Evolutionary conservation across 257 asterid genomes (phyloP), one percentile per base, ranked within the genome.

Genomic region (Solanum arcanum): DNA sequence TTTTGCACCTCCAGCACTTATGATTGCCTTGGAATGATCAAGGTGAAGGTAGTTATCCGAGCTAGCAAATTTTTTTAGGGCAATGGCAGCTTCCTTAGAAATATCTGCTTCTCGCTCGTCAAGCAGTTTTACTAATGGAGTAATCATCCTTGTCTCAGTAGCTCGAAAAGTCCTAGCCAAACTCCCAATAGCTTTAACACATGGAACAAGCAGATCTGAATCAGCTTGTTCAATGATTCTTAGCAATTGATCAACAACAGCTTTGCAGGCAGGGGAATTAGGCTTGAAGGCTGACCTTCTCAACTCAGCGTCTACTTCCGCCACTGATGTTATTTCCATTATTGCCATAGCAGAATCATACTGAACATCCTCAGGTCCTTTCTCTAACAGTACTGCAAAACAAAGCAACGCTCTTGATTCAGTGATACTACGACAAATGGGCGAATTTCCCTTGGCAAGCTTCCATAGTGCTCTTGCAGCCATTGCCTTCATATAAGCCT

Each of bases 321-420:
- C 98, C 15, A 94, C 94, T 0, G 97, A 93, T 0, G 98, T 94
- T 83, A 94, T 94, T 91, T 94, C 98, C 97, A 94, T 93, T 87
- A 88, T 47, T 4, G 90, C 90, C 87, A 80, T 82, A 10, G 90
- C 86, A 18, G 89, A 88, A 72, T 86, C 74, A 52, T 52, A 72
- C 80, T 88, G 88, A 42, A 82, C 89, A 9, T 88, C 90, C 3
- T 81, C 85, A 1, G 80, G 60, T 15, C 90, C 90, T 88, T 88
- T 88, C 87, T 86, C 87, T 16, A 88, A 47, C 27, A 88, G 86
- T 6, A 86, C 90, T 3, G 90, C 89, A 18, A 88, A 88, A 64
- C 90, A 88, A 6, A 88, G 72, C 47, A 88, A 37, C 16, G 90
- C 90, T 82, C 90, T 82, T 13, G 90, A 86, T 60, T 88, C 90